Base-by-base conservation (phyloP, 176 grass and related monocot species). In the Aegilops longissima region DNA sequence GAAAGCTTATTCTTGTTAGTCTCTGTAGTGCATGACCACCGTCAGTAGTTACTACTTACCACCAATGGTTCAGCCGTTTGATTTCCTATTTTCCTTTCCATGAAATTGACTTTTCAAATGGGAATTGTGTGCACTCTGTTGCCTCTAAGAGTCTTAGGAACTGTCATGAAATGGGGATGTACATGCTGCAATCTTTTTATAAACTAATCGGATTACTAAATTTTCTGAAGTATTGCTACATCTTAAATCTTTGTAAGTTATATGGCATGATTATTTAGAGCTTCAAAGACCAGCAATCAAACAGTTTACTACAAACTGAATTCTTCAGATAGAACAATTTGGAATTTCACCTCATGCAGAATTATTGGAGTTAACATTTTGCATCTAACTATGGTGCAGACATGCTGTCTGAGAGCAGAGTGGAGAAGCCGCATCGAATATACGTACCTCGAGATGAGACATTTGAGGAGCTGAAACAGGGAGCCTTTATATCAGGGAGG, bases 401-500 rank as follows among this genome's bases (percentile, higher is more conserved):
- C 72, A 92, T 99, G 97, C 30, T 88, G 76, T 89, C 90, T 2
- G 97, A 99, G 83, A 96, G 90, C 49, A 90, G 97, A 66, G 83
- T 99, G 44, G 97, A 99, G 88, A 99, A 99, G 80, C 97, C 97
- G 0, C 92, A 99, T 93, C 90, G 82, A 34, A 91, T 99, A 88
- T 99, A 99, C 1, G 97, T 99, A 66, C 97, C 97, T 8, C 89
- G 97, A 20, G 97, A 96, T 74, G 97, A 99, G 27, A 89, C 90
- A 18, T 99, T 99, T 68, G 97, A 99, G 73, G 97, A 96, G 92
- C 59, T 94, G 66, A 99, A 99, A 88, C 94, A 93, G 79, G 97
- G 89, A 14, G 92, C 97, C 66, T 99, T 99, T 80, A 93, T 92
- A 77, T 88, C 92, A 24, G 94, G 97, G 45, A 91, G 97, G 70